These are phyloP conservation scores for Neofusicoccum cordaticola DNA, from an alignment of 2,329 filamentous ascomycete species.

Conservation along the genomic window DNA sequence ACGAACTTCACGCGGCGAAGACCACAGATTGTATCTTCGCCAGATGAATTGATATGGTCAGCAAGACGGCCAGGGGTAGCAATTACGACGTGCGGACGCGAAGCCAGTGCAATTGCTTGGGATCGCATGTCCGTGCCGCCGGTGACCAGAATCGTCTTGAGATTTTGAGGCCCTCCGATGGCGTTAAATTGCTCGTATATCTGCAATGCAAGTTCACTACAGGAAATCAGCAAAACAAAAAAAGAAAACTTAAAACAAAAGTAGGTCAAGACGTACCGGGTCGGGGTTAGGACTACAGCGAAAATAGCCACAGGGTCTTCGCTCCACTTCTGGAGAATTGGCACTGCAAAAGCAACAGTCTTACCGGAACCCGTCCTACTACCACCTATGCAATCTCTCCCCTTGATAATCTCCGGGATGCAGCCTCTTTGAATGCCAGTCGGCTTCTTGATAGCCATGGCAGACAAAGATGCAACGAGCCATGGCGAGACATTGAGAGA, in stretches of 20 bases:
- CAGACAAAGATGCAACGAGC: constrained; percentile 75
- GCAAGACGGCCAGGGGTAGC: constrained; percentile 90
- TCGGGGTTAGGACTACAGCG: constrained; percentile 84
- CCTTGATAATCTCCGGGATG: constrained; percentile 88
- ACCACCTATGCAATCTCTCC: constrained; percentile 90
- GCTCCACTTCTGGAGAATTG: constrained; percentile 90
- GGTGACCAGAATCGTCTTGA: constrained; percentile 87
- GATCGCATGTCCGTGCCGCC: constrained; percentile 89
- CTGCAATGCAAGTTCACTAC: constrained; percentile 83
- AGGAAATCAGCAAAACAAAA: neutral
- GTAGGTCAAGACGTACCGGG: constrained; percentile 53
- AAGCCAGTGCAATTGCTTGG: constrained; percentile 79
- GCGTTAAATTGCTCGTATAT: constrained; percentile 96
- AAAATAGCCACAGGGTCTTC: constrained; percentile 90
- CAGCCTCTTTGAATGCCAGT: constrained; percentile 91
- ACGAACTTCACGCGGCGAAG: constrained; percentile 77
- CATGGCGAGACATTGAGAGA: constrained; percentile 75
- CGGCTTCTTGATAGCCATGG: constrained; percentile 79
- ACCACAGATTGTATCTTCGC: constrained; percentile 83
- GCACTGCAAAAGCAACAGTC: constrained; percentile 91
- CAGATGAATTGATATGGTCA: constrained; percentile 88
- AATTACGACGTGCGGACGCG: constrained; percentile 86
- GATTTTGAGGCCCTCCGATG: constrained; percentile 79
- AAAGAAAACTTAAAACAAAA: neutral
- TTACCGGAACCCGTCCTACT: constrained; percentile 96